Evolutionary conservation across 139 green algal genomes (phyloP).

Genomic region (Chlorella sp.): DNA sequence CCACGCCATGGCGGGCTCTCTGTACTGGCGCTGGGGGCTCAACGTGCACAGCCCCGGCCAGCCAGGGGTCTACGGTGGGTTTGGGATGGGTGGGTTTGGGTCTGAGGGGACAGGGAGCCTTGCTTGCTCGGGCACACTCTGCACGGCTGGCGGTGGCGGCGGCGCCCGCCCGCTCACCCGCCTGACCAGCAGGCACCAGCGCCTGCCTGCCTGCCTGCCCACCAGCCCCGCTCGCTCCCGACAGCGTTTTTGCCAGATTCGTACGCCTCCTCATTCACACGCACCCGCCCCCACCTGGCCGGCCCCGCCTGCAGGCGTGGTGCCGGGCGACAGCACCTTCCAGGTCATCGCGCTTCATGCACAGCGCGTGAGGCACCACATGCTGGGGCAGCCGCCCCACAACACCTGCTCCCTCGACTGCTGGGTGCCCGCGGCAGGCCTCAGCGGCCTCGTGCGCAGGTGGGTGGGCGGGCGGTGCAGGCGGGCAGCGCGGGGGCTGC

Average conservation of each 20-base stretch:
- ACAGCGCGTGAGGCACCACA: not conserved
- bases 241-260: not conserved
- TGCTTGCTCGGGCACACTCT: not conserved
- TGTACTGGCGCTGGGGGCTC: conserved; percentile 30
- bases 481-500: not conserved
- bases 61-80: not conserved
- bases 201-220: too few species aligned
- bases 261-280: not conserved
- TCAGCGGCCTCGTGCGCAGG: not conserved
- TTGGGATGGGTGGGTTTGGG: too few species aligned
- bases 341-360: conserved; percentile 24
- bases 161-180: too few species aligned
- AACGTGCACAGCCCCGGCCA: not conserved
- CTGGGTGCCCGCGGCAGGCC: conserved; percentile 24
- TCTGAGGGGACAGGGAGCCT: too few species aligned
- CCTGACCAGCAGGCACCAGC: too few species aligned
- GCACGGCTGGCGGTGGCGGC: not conserved
- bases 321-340: conserved; percentile 31
- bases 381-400: not conserved
- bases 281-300: not conserved
- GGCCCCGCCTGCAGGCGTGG: not conserved
- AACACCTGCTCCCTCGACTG: conserved; percentile 26
- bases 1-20: not conserved
- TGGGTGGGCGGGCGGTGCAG: not conserved
- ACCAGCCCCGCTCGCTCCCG: too few species aligned